Conservation (phyloP, 228 moss, liverwort and hornwort genomes). For the Sphagnum fallax region DNA sequence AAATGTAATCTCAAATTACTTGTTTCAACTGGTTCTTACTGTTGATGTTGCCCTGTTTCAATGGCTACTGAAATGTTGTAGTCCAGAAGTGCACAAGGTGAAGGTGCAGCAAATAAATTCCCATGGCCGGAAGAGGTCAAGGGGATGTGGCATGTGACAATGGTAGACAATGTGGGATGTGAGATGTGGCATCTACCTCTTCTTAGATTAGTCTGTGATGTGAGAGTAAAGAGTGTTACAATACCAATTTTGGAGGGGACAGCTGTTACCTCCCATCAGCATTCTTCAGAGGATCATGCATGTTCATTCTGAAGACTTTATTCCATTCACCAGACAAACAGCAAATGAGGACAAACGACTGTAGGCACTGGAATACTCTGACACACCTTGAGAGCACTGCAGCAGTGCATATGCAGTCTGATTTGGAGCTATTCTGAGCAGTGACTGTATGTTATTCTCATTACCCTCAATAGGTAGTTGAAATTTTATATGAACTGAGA, state of each 20-base stretch:
- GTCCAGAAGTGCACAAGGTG: constrained; percentile 73
- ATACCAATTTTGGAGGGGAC: constrained; percentile 21
- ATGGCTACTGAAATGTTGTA: constrained; percentile 2
- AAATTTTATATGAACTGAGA: too few species aligned
- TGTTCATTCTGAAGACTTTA: too few species aligned
- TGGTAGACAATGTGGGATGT: constrained; percentile 68
- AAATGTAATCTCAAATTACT: not conserved
- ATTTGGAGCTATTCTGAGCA: too few species aligned
- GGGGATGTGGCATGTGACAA: constrained; percentile 67
- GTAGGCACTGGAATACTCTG: too few species aligned
- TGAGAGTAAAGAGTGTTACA: constrained; percentile 10
- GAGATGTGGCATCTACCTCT: constrained; percentile 45
- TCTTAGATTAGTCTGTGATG: not conserved
- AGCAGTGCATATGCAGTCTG: too few species aligned
- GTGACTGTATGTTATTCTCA: too few species aligned
- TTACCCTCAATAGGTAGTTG: too few species aligned
- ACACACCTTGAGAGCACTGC: too few species aligned
- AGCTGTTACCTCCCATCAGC: too few species aligned
- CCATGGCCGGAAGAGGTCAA: constrained; percentile 75
- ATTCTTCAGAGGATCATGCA: too few species aligned
- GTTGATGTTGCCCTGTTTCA: not conserved
- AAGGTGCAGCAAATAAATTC: constrained; percentile 44
- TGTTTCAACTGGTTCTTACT: not conserved
- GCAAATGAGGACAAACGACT: too few species aligned
- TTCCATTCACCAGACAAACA: too few species aligned